These are phyloP conservation scores for Penicillium silybi DNA, from an alignment of 495 filamentous ascomycete species.

Conservation along the genomic window DNA sequence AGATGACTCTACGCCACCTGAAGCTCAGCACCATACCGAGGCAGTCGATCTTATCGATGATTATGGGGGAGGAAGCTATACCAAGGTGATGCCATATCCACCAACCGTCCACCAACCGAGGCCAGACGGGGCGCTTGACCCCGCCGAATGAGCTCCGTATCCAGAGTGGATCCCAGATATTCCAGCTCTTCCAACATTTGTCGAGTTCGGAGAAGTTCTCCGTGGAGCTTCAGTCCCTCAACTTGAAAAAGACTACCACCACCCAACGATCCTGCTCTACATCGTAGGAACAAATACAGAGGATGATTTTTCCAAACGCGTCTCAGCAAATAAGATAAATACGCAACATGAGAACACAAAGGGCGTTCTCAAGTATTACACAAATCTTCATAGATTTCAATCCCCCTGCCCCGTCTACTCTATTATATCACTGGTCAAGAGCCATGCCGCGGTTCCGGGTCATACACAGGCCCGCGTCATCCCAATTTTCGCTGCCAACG, in stretches of 20 bases:
- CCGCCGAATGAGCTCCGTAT: not conserved
- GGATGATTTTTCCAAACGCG: not conserved
- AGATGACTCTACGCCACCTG: not conserved
- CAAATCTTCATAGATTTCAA: not conserved
- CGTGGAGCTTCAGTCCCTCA: not conserved
- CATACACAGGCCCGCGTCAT: slow-evolving; percentile 26
- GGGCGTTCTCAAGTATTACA: no score
- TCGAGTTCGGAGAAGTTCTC: not conserved
- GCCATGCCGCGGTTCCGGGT: not conserved
- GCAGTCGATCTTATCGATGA: not conserved
- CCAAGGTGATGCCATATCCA: not conserved
- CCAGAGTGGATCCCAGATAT: not conserved
- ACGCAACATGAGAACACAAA: not conserved
- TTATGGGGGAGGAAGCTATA: not conserved
- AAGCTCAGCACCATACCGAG: not conserved
- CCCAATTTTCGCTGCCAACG: slow-evolving; percentile 34
- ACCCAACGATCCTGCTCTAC: not conserved
- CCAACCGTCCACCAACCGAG: no score
- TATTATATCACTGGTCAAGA: not conserved
- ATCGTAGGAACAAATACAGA: not conserved
- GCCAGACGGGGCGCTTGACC: not conserved
- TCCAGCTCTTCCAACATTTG: not conserved
- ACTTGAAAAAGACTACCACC: not conserved
- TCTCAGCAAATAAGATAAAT: not conserved
- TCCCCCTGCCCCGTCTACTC: no score